Conservation (phyloP, 2,329 filamentous ascomycete genomes). For the Paecilomyces sp. region DNA sequence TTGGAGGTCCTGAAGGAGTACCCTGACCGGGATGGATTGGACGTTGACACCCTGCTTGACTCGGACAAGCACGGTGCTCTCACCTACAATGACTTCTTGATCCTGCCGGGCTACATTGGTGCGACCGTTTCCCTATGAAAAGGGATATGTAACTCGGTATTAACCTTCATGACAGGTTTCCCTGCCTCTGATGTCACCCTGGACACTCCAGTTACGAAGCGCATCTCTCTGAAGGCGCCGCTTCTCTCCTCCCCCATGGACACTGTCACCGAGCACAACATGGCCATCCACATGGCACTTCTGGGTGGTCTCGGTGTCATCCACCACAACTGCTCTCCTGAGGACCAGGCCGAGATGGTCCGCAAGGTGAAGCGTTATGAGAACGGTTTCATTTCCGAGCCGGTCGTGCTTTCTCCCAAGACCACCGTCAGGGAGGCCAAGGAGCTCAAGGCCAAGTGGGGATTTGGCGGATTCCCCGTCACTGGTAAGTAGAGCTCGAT, state of each 20-base stretch:
- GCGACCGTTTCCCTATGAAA: conserved; percentile 18
- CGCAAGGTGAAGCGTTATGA: conserved; percentile 98
- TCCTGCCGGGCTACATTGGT: conserved; percentile 95
- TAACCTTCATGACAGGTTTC: conserved; percentile 54
- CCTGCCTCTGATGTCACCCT: conserved; percentile 81
- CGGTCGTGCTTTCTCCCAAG: conserved; percentile 78
- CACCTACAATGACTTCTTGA: conserved; percentile 97
- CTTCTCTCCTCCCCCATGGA: conserved; percentile 99
- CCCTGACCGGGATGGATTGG: conserved; percentile 72
- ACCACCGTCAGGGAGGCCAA: conserved; percentile 89
- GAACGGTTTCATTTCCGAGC: conserved; percentile 97
- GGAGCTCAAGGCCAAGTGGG: conserved; percentile 93
- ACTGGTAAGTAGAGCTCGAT: conserved; percentile 65
- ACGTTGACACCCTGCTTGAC: conserved; percentile 80
- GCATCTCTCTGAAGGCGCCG: conserved; percentile 91
- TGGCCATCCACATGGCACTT: conserved; percentile 83
- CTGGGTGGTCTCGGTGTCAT: conserved; percentile 66
- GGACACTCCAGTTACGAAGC: conserved; percentile 89
- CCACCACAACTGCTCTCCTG: conserved; percentile 98
- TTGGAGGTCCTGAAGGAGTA: conserved; percentile 74
- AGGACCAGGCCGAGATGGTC: conserved; percentile 97
- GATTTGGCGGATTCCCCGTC: conserved; percentile 96
- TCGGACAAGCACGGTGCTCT: conserved; percentile 86
- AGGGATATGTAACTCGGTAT: conserved; percentile 3
- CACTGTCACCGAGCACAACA: conserved; percentile 97